phyloP scores from a whole-genome alignment of 768 basidiomycete species.

The Psilocybe cubensis region DNA sequence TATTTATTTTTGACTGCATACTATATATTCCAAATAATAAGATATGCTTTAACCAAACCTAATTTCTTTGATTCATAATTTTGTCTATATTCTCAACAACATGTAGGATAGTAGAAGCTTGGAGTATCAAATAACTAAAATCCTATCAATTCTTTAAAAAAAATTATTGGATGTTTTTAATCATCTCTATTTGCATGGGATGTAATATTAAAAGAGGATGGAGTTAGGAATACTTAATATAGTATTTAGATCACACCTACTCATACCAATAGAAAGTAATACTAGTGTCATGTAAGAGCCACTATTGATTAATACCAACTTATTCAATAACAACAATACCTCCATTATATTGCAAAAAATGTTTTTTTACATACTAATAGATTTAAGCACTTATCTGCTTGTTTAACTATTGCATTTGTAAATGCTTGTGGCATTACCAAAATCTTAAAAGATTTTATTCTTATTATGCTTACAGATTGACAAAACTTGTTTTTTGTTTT shows the following conservation, averaged over 20 bases:
- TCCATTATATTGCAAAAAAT: conserved; percentile 87
- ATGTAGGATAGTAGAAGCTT: not conserved
- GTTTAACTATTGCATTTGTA: conserved; percentile 59
- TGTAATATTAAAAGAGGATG: no score
- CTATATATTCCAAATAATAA: no score
- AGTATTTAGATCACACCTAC: no score
- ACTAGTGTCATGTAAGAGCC: no score
- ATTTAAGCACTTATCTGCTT: conserved; percentile 43
- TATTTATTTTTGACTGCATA: no score
- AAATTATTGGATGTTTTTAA: conserved; percentile 83
- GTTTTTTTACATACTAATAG: conserved; percentile 64
- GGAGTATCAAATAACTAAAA: conserved; percentile 12
- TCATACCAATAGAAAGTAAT: no score
- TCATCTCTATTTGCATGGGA: no score
- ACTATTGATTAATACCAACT: no score
- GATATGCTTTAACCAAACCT: no score
- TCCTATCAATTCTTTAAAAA: conserved; percentile 58
- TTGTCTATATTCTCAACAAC: not conserved
- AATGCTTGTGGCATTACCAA: conserved; percentile 58
- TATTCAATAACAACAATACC: no score
- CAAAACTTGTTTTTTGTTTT: conserved; percentile 77
- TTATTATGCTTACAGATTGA: not conserved
- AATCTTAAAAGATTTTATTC: not conserved
- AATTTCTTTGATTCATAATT: not conserved
- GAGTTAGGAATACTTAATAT: no score